These are phyloP conservation scores for Suhomyces kunorum DNA, from an alignment of 1,139 yeast genomes.

Conservation along the genomic window DNA sequence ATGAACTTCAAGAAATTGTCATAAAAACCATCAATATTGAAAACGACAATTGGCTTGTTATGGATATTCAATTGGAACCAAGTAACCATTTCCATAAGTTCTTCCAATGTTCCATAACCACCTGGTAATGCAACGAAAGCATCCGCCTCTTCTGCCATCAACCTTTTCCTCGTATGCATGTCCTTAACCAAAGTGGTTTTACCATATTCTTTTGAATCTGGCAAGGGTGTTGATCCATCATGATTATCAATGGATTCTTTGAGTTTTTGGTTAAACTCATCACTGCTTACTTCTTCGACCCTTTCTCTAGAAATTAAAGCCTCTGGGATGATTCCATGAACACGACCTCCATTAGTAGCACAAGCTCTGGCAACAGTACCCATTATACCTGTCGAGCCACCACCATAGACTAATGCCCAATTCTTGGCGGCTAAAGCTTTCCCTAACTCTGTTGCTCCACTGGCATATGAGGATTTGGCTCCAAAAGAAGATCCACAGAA, in stretches of 20 bases:
- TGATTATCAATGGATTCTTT: slow-evolving; percentile 50
- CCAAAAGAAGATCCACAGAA: slow-evolving; percentile 88
- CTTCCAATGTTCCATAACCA: slow-evolving; percentile 90
- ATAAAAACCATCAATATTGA: slow-evolving; percentile 79
- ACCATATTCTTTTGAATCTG: slow-evolving; percentile 65
- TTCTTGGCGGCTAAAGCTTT: slow-evolving; percentile 53
- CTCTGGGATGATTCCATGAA: slow-evolving; percentile 83
- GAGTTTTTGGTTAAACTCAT: slow-evolving; percentile 49
- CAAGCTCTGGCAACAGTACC: slow-evolving; percentile 80
- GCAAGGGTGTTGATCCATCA: slow-evolving; percentile 65
- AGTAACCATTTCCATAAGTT: slow-evolving; percentile 84
- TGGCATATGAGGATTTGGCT: slow-evolving; percentile 49
- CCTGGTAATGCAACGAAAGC: slow-evolving; percentile 92
- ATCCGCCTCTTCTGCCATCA: slow-evolving; percentile 86
- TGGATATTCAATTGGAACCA: slow-evolving; percentile 92
- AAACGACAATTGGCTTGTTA: slow-evolving; percentile 72
- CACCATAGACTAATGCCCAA: slow-evolving; percentile 88
- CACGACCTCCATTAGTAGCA: slow-evolving; percentile 66
- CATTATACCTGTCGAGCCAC: slow-evolving; percentile 88
- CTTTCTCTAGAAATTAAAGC: slow-evolving; percentile 80
- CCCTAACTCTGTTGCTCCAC: slow-evolving; percentile 62
- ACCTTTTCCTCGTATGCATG: slow-evolving; percentile 85
- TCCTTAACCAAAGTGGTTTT: slow-evolving; percentile 79
- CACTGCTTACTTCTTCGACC: slow-evolving; percentile 41
- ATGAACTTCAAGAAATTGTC: slow-evolving; percentile 67